Evolutionary conservation across 108 stramenopile genomes (phyloP).

Genomic region (Schizochytrium sp.): DNA sequence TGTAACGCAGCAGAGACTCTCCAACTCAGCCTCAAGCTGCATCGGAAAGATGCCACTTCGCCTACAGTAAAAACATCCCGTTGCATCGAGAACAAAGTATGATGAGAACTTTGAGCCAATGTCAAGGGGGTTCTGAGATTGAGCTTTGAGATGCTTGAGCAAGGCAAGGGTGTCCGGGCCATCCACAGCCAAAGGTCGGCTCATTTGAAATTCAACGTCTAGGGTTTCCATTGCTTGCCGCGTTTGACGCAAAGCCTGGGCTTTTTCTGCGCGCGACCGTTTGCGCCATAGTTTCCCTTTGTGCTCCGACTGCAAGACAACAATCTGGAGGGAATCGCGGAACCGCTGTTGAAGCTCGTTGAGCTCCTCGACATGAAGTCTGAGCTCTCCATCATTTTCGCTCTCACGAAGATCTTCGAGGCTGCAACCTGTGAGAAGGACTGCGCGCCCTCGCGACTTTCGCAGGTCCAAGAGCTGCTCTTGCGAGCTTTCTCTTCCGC

Average conservation of each 20-base stretch:
- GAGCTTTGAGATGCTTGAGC: neutral
- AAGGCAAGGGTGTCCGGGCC: neutral
- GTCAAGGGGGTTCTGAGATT: neutral
- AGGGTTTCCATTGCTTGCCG: neutral
- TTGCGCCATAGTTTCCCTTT: neutral
- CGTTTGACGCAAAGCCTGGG: neutral
- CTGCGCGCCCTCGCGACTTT: neutral
- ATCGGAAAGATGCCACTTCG: neutral
- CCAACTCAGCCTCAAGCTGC: neutral
- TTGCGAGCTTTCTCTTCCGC: neutral
- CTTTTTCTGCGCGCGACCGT: neutral
- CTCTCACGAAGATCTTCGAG: neutral
- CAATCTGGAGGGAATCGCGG: neutral
- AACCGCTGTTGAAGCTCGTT: neutral
- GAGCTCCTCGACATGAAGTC: neutral
- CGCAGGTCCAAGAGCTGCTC: neutral
- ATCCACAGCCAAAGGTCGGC: neutral
- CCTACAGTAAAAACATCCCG: neutral
- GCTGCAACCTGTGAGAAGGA: neutral
- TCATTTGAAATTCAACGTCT: neutral
- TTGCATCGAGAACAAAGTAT: neutral
- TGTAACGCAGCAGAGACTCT: neutral
- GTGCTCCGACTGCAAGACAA: neutral
- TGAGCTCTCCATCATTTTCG: neutral
- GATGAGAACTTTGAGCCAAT: neutral